Percentiles rank a stretch among this genome's conserved stretches.
Evolutionary conservation across 2,329 filamentous ascomycete species (phyloP).

Genomic region (Alternaria sp.): DNA sequence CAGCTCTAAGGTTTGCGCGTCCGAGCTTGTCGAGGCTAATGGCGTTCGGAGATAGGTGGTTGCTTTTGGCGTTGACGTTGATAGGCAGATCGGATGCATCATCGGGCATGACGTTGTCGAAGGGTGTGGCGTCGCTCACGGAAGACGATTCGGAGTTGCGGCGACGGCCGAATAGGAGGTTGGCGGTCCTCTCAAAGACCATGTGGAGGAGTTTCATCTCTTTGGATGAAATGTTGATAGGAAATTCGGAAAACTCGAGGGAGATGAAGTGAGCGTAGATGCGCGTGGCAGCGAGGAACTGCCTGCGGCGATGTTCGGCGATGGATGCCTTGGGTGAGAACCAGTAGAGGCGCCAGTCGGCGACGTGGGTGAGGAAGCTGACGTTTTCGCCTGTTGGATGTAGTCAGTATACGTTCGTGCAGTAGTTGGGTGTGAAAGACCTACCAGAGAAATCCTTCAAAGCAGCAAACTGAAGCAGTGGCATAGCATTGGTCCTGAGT

Average conservation of each 20-base stretch:
- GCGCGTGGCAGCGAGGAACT: slow-evolving; percentile 38
- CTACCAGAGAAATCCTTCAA: slow-evolving; percentile 38
- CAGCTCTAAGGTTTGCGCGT: slow-evolving; percentile 36
- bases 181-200: slow-evolving; percentile 34
- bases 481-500: slow-evolving; percentile 36
- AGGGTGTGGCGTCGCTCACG: slow-evolving; percentile 35
- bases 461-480: slow-evolving; percentile 42
- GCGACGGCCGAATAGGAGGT: slow-evolving; percentile 24
- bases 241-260: slow-evolving; percentile 42
- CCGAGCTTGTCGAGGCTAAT: slow-evolving; percentile 36
- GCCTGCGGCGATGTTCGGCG: slow-evolving; percentile 29
- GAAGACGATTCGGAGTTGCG: slow-evolving; percentile 24
- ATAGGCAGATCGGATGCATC: slow-evolving; percentile 16
- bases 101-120: slow-evolving; percentile 27
- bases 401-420: background rate
- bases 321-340: slow-evolving; percentile 26
- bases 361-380: slow-evolving; percentile 43
- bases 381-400: slow-evolving; percentile 39
- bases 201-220: slow-evolving; percentile 36
- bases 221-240: slow-evolving; percentile 42
- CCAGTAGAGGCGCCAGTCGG: slow-evolving; percentile 44
- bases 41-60: background rate
- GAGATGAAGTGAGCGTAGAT: slow-evolving; percentile 46
- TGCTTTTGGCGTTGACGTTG: slow-evolving; percentile 22
- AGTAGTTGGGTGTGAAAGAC: background rate